Base-by-base conservation (phyloP, 352 stramenopile species). In the Phytophthora fragariae region DNA sequence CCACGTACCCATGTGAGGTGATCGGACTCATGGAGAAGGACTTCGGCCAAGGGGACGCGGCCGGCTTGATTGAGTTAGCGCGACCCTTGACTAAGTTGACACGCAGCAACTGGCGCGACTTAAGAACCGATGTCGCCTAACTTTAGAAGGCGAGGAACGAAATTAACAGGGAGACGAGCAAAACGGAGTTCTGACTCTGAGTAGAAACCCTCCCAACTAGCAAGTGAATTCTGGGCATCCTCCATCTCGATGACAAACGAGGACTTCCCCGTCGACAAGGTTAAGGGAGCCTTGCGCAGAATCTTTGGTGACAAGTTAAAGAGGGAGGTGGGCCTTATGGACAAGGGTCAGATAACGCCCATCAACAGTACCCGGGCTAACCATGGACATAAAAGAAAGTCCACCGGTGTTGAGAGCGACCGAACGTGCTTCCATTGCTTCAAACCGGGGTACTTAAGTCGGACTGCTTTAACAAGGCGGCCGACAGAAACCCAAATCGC, bases 271-370 rank as follows among this genome's bases (percentile, higher is more conserved):
- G 19, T 59, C 5, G 46, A 65, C 11, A 14, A 63, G 14, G 66
- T 73, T 0, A 57, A 73, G 8, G 33, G 65, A 6, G 47, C 35
- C 1, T 35, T 72, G 7, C 47, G 56, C 21, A 8, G 37, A 1
- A 63, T 70, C 17, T 70, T 75, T 10, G 49, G 46, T 2, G 50
- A 70, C 0, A 75, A 75, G 24, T 68, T 4, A n/a, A 67, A 72
- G 4, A 64, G 63, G 2, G 57, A 71, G 27, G n/a, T 67, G 2
- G 19, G 17, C 29, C 29, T 31, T 31, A 31, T 31, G 29, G 29
- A 31, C 29, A 31, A 31, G 29, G 4, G 29, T 3, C 27, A 56
- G 21, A 68, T 64, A 39, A 60, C 59, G 6, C 4, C 21, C 1
- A 41, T 64, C 52, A 69, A 73, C 21, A 57, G 56, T 24, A 19